These are phyloP conservation scores for Nemania sp. DNA, from an alignment of 2,329 filamentous ascomycete genomes.

Conservation along the genomic window DNA sequence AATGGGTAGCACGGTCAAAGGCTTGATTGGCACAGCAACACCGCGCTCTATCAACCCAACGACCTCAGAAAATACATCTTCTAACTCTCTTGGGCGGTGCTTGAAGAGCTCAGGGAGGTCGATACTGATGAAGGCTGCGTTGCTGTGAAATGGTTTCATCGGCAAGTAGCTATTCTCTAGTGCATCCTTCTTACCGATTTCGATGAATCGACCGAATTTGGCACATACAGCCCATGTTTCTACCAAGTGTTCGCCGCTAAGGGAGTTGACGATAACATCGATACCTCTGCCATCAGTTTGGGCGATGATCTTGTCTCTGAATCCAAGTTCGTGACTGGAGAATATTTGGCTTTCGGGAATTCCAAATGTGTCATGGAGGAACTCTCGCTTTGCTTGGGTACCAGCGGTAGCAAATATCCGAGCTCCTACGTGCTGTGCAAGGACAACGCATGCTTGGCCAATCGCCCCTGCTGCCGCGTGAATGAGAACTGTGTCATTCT, in stretches of 20 bases:
- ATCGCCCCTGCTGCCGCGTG: slow-evolving; percentile 26
- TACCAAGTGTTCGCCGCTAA: slow-evolving; percentile 1
- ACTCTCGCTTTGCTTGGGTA: slow-evolving; percentile 36
- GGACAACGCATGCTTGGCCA: slow-evolving; percentile 25
- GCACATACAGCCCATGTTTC: slow-evolving; percentile 11
- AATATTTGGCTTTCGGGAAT: slow-evolving; percentile 36
- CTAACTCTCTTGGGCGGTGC: neutral
- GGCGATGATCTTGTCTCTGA: slow-evolving; percentile 19
- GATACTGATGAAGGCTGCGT: slow-evolving; percentile 1
- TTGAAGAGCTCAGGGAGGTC: slow-evolving; percentile 11
- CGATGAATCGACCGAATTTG: slow-evolving; percentile 15
- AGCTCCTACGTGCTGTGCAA: slow-evolving; percentile 23
- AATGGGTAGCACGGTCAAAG: neutral
- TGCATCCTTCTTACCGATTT: slow-evolving; percentile 10
- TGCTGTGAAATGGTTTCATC: slow-evolving; percentile 11
- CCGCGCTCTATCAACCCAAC: neutral
- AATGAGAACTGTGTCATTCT: slow-evolving; percentile 23
- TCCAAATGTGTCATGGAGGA: slow-evolving; percentile 33
- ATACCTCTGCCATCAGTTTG: slow-evolving; percentile 6
- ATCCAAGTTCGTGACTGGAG: slow-evolving; percentile 28
- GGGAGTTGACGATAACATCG: slow-evolving; percentile 15
- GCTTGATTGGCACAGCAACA: slow-evolving; percentile 6
- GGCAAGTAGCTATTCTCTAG: slow-evolving; percentile 11
- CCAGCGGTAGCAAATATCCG: slow-evolving; percentile 35
- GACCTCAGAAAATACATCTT: neutral